phyloP scores from a whole-genome alignment of 495 filamentous ascomycete species.

The Xylaria sp. region DNA sequence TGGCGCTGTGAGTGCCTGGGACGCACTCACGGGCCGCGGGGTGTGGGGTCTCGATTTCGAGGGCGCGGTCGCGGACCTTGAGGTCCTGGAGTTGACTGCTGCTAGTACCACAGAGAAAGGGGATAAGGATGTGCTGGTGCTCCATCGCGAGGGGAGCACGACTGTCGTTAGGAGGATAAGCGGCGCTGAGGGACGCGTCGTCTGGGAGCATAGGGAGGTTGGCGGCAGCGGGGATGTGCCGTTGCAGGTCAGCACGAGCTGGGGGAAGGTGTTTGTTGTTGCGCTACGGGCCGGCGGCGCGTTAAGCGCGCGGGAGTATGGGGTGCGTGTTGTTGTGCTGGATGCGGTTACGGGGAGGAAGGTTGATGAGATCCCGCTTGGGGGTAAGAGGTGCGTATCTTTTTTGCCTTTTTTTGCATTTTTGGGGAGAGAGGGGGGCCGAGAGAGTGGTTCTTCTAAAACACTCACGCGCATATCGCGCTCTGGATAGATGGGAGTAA shows the following conservation, averaged over 20 bases:
- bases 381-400: no score
- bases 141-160: constrained; percentile 65
- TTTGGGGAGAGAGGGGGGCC: no score
- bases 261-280: constrained; percentile 76
- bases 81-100: constrained; percentile 77
- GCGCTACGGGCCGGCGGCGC: no score
- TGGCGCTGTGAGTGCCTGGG: constrained; percentile 77
- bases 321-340: constrained; percentile 72
- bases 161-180: constrained; percentile 73
- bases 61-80: constrained; percentile 74
- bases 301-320: no score
- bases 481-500: no score
- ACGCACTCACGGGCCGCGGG: constrained; percentile 78
- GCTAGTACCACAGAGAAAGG: no score
- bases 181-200: constrained; percentile 72
- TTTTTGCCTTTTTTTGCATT: no score
- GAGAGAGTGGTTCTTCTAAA: no score
- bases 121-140: constrained; percentile 73
- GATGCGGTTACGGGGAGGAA: constrained; percentile 74
- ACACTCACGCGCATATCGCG: no score
- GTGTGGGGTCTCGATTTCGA: constrained; percentile 71
- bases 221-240: constrained; percentile 74
- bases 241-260: constrained; percentile 79
- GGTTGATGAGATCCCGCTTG: constrained; percentile 68
- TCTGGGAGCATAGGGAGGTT: constrained; percentile 76